Conservation (phyloP, 305 asterid genomes). For the Ruellia speciosa region DNA sequence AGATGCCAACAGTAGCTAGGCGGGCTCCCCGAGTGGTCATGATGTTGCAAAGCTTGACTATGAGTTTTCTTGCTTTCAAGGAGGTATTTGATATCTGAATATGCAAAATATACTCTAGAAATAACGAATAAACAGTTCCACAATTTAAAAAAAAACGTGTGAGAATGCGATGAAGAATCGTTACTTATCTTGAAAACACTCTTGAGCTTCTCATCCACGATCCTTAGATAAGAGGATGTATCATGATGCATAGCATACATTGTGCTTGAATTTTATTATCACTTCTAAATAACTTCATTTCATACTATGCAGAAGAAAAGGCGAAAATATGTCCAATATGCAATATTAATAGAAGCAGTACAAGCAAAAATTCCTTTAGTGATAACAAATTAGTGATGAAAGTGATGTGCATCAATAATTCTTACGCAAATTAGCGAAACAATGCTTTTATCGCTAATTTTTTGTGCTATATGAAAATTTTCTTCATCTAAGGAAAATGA, state of each 20-base stretch:
- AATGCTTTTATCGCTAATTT: no score
- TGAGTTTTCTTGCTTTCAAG: conserved; percentile 38
- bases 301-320: no score
- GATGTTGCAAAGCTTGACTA: conserved; percentile 58
- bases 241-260: conserved; percentile 86
- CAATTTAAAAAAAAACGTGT: background rate
- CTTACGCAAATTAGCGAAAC: no score
- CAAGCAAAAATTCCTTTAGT: background rate
- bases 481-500: no score
- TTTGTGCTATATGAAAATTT: no score
- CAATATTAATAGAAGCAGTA: background rate
- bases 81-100: conserved; percentile 53
- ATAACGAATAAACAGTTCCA: background rate
- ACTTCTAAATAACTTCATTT: no score
- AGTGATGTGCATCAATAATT: no score
- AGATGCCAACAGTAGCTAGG: conserved; percentile 64
- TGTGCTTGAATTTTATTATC: conserved; percentile 34
- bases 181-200: conserved; percentile 50
- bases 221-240: conserved; percentile 53
- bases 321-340: background rate
- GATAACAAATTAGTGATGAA: background rate
- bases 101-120: no score
- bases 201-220: conserved; percentile 54
- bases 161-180: background rate
- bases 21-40: conserved; percentile 74